phyloP scores from a whole-genome alignment of 78 protist genomes.

The Dictyostelium intermedium region DNA sequence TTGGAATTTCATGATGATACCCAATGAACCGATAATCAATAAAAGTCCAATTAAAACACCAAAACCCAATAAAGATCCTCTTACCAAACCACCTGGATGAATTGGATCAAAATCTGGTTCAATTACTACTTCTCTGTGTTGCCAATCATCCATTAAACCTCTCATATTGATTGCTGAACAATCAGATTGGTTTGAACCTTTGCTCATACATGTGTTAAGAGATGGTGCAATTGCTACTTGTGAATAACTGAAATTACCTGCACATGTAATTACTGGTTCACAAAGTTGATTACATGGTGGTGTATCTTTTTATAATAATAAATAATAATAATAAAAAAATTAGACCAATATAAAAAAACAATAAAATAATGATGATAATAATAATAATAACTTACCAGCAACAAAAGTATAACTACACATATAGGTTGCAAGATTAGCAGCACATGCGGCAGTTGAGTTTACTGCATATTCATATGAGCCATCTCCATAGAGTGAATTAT shows the following conservation, averaged over 20 bases:
- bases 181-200: neutral
- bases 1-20: slow-evolving; percentile 58
- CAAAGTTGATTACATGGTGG: neutral
- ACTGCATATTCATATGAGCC: neutral
- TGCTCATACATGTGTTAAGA: neutral
- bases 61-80: slow-evolving; percentile 50
- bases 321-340: too few relatives aligned
- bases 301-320: neutral
- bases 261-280: neutral
- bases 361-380: neutral
- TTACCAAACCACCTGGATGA: slow-evolving; percentile 47
- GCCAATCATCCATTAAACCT: neutral
- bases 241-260: neutral
- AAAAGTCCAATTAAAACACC: slow-evolving; percentile 41
- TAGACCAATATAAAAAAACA: neutral
- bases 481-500: neutral
- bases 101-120: neutral
- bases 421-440: neutral
- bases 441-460: neutral
- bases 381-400: neutral
- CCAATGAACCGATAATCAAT: slow-evolving; percentile 1
- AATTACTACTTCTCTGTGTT: neutral
- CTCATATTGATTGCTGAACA: neutral
- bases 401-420: neutral
- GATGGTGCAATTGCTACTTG: neutral